Evolutionary conservation across 495 filamentous ascomycete genomes (phyloP).

Genomic region (Lepidopterella palustris): DNA sequence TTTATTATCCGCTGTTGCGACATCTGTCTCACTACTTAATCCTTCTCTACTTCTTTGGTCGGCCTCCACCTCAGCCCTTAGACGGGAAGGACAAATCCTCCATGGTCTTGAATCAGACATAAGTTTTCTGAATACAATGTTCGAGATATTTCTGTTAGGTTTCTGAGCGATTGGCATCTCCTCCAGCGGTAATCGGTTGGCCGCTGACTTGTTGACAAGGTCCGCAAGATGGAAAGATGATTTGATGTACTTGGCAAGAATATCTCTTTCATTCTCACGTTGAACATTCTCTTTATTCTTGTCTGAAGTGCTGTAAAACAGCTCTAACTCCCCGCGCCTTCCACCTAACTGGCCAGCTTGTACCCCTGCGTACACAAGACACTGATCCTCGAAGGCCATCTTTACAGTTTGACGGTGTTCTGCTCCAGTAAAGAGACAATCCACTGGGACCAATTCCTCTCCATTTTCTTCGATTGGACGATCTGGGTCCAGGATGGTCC

Average conservation of each 20-base stretch:
- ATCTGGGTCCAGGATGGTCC: neutral
- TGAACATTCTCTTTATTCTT: neutral
- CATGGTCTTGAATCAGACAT: too few relatives aligned
- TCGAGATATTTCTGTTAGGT: neutral
- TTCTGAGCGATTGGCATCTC: neutral
- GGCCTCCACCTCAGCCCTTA: neutral
- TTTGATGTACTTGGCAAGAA: neutral
- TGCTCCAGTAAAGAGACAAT: neutral
- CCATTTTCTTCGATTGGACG: neutral
- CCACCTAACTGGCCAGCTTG: neutral
- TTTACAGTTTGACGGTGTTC: neutral
- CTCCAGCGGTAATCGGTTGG: neutral
- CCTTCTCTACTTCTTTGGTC: neutral
- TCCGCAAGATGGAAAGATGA: neutral
- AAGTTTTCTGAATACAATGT: neutral
- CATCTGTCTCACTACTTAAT: too few relatives aligned
- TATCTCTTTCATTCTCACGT: neutral
- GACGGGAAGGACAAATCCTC: too few relatives aligned
- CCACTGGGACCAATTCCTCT: neutral
- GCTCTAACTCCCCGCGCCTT: neutral
- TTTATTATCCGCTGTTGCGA: too few relatives aligned
- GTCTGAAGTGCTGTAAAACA: neutral
- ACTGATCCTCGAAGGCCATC: neutral
- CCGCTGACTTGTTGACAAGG: neutral
- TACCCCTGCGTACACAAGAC: neutral